Evolutionary conservation across 108 stramenopile genomes (phyloP).

Genomic region (Conticribra weissflogii): DNA sequence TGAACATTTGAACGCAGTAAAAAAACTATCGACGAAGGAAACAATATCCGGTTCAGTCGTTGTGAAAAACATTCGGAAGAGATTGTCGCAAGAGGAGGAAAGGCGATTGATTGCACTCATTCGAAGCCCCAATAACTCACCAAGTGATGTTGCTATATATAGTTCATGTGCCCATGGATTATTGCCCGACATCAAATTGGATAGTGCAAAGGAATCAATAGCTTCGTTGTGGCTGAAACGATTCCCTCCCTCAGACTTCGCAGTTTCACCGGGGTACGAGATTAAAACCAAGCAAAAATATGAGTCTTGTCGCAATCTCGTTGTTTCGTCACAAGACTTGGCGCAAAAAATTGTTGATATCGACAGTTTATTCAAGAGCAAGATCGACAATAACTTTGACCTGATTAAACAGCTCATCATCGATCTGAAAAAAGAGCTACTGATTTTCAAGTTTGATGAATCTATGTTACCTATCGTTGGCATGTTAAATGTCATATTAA

Average conservation of each 20-base stretch:
- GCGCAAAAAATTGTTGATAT: conserved; percentile 18
- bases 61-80: conserved; percentile 1
- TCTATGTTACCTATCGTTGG: no score
- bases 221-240: conserved; percentile 37
- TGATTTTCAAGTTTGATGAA: no score
- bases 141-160: conserved; percentile 48
- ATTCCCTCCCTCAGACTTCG: conserved; percentile 23
- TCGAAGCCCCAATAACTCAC: conserved; percentile 61
- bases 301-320: conserved; percentile 1
- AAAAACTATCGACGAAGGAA: neutral
- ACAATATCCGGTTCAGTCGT: conserved; percentile 47
- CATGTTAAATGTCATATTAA: no score
- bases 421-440: no score
- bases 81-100: conserved; percentile 21
- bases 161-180: no score
- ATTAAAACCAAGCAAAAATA: no score
- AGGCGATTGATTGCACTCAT: conserved; percentile 46
- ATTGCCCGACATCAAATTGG: conserved; percentile 27
- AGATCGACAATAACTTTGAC: no score
- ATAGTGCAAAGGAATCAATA: conserved; percentile 36
- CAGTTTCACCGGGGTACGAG: conserved; percentile 2
- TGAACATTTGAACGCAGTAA: conserved; percentile 55
- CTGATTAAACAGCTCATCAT: no score
- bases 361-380: conserved; percentile 9
- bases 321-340: conserved; percentile 6